Evolutionary conservation across 106 monocot genomes (phyloP), one percentile per base, ranked within the genome.

Genomic region (Ottelia alismoides): DNA sequence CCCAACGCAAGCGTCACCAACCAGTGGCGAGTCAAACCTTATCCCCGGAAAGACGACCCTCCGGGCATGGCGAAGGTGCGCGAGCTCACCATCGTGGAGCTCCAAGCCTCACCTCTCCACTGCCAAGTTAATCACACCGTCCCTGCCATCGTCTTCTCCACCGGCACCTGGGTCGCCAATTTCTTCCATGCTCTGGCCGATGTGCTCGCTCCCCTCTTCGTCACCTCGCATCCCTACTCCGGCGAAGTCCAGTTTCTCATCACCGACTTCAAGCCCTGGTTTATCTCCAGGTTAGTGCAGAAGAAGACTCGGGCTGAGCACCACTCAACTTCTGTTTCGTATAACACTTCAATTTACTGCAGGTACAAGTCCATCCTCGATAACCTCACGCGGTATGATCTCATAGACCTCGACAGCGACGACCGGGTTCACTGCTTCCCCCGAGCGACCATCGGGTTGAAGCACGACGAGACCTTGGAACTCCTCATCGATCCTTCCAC

Each of bases 1-100:
- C n/a, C n/a, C n/a, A n/a, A n/a, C n/a, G n/a, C n/a, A n/a, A n/a
- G n/a, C n/a, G n/a, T n/a, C n/a, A n/a, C n/a, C n/a, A n/a, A n/a
- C n/a, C n/a, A n/a, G n/a, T 87, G 82, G 77, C 45, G 28, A 30
- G 71, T 93, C 16, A 80, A 50, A 30, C 87, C 87, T 11, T 70
- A 87, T 27, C 57, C 92, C 30, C 61, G 92, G 5, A 93, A 87
- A 48, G 55, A 64, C 16, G 92, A 87, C 46, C 23, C 20, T 3
- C 44, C 20, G 16, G 47, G 57, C 1, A 55, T 70, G 29, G 11
- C 44, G 11, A 3, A 45, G 7, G 52, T 75, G 11, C 68, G 53
- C 28, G 75, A 68, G 58, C 56, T 72, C 19, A 12, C 65, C 3
- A n/a, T n/a, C n/a, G n/a, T n/a, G n/a, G n/a, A 7, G 56, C 9